Evolutionary conservation across 106 monocot species (phyloP), one percentile per base, ranked within the genome.

Genomic region (Platanthera zijinensis): DNA sequence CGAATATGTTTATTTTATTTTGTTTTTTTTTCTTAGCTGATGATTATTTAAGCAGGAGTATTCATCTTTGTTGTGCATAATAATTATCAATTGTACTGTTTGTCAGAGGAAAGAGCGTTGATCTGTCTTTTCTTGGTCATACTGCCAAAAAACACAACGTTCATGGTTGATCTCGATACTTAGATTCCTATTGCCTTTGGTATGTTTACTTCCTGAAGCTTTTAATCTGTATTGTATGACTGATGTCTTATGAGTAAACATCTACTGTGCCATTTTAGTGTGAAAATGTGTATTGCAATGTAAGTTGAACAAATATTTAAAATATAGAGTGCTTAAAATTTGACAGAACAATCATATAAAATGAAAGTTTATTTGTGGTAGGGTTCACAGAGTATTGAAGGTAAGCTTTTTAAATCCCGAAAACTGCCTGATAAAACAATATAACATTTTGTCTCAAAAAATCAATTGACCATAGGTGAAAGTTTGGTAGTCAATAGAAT

Each of bases 171-270:
- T 76, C 71, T 80, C 53, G 75, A 84, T 72, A 59, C 48, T 11
- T 76, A 76, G 78, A 62, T 84, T 72, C 84, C 84, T 15, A 79
- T 79, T 52, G 18, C 84, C 51, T 84, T 84, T 51, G 84, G 84
- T 84, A 76, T 71, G 79, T 46, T 79, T 8, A 21, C 47, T 28
- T 15, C 14, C n/a, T 48, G 11, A 18, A 48, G 19, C 21, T 61
- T 30, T 66, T 66, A 5, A 0, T 63, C 22, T 63, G 8, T 8
- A 21, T 22, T 63, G 25, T 63, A 15, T 63, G 56, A 56, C 5
- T 13, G 39, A 1, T 39, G 39, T 3, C 39, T 39, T 39, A 39
- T 39, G 39, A 39, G 2, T 39, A 39, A 39, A 1, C 39, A 39
- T 72, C 48, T 48, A 7, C 8, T 14, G 0, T 8, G 50, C 2